These are phyloP conservation scores for Candida andamanensis DNA, from an alignment of 805 yeast genomes.

Conservation along the genomic window DNA sequence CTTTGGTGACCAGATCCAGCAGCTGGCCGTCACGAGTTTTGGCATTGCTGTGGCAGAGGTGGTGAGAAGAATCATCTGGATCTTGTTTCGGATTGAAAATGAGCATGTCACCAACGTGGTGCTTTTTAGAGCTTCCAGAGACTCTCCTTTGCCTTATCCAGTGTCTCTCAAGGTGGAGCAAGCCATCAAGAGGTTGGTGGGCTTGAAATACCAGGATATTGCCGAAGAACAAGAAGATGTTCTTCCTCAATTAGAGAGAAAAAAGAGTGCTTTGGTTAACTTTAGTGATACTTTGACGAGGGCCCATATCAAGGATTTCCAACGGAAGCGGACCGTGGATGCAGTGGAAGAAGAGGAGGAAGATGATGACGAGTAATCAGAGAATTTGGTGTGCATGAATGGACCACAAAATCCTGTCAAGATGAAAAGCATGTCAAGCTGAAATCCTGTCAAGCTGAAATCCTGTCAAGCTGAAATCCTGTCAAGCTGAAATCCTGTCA, in stretches of 20 bases:
- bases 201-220: slow-evolving; percentile 20
- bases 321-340: slow-evolving; percentile 46
- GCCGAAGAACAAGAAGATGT: not conserved
- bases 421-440: too few species aligned
- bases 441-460: too few species aligned
- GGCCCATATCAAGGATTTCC: slow-evolving; percentile 86
- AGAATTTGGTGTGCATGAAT: too few species aligned
- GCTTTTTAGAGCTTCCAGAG: slow-evolving; percentile 81
- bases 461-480: too few species aligned
- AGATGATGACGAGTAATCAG: slow-evolving; percentile 36
- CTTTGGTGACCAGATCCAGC: slow-evolving; percentile 72
- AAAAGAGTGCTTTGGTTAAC: slow-evolving; percentile 27
- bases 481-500: too few species aligned
- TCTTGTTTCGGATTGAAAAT: slow-evolving; percentile 89
- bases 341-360: slow-evolving; percentile 27
- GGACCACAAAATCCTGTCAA: too few species aligned
- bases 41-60: slow-evolving; percentile 78
- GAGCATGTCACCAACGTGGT: slow-evolving; percentile 91
- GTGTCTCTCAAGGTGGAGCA: slow-evolving; percentile 28
- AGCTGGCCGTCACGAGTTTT: slow-evolving; percentile 83
- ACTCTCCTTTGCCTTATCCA: slow-evolving; percentile 78
- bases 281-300: slow-evolving; percentile 55
- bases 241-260: not conserved
- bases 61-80: slow-evolving; percentile 82
- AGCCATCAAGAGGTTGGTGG: slow-evolving; percentile 33